These are phyloP conservation scores for Kwoniella dejecticola DNA, from an alignment of 768 basidiomycete genomes.

Conservation along the genomic window DNA sequence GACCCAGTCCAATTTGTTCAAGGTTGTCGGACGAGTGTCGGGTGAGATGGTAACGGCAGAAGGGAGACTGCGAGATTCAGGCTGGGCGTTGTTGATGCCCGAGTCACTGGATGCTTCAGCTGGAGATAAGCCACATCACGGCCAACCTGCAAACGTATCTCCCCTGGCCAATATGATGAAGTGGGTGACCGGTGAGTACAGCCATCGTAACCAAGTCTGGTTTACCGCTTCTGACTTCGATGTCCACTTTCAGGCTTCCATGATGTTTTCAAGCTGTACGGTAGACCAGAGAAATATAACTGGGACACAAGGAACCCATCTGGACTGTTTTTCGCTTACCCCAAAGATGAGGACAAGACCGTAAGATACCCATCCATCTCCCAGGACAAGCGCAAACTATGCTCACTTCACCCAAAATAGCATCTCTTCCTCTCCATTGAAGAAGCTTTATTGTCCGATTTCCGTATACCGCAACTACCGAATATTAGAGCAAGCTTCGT, in stretches of 20 bases:
- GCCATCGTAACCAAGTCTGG: not conserved
- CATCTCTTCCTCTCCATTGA: slow-evolving; percentile 86
- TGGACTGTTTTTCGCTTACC: slow-evolving; percentile 93
- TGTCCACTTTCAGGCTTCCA: slow-evolving; percentile 66
- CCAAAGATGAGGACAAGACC: slow-evolving; percentile 77
- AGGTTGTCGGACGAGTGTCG: slow-evolving; percentile 81
- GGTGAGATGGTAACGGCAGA: slow-evolving; percentile 73
- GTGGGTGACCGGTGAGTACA: slow-evolving; percentile 77
- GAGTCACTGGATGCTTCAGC: slow-evolving; percentile 58
- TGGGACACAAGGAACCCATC: slow-evolving; percentile 83
- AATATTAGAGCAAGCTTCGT: slow-evolving; percentile 31
- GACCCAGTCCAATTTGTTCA: slow-evolving; percentile 83
- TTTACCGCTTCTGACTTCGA: too few relatives aligned
- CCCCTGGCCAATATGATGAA: slow-evolving; percentile 82
- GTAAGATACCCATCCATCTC: too few relatives aligned
- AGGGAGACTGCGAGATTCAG: slow-evolving; percentile 63
- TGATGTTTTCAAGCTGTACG: slow-evolving; percentile 84
- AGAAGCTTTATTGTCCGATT: slow-evolving; percentile 62
- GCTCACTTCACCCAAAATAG: too few relatives aligned
- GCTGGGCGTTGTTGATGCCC: slow-evolving; percentile 89
- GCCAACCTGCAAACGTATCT: slow-evolving; percentile 39
- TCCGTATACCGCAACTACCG: slow-evolving; percentile 35
- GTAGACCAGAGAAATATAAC: slow-evolving; percentile 77
- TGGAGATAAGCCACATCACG: slow-evolving; percentile 15
- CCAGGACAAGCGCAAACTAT: too few relatives aligned